Percentiles rank a stretch among this genome's conserved stretches.
phyloP scores from a whole-genome alignment of 306 rosid genomes.

The Cyamopsis tetragonoloba region DNA sequence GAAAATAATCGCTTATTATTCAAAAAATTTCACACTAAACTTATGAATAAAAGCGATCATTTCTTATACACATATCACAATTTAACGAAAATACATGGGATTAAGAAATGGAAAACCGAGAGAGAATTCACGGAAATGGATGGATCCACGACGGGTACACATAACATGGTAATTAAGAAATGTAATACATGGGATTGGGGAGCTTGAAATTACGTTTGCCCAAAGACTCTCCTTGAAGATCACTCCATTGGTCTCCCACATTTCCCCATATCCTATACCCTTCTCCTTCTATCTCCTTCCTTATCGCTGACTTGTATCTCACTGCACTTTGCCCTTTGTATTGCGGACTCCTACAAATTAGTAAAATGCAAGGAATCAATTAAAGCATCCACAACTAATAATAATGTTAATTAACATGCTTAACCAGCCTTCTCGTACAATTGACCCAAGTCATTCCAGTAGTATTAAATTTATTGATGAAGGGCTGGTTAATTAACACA shows the following conservation, averaged over 20 bases:
- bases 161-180: too few relatives aligned
- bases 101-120: too few relatives aligned
- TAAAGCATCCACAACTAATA: background rate
- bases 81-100: too few relatives aligned
- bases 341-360: conserved; percentile 35
- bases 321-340: conserved; percentile 59
- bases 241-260: conserved; percentile 96
- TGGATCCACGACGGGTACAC: too few relatives aligned
- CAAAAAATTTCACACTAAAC: too few relatives aligned
- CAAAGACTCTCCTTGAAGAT: conserved; percentile 61
- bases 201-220: conserved; percentile 78
- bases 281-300: conserved; percentile 55
- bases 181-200: conserved; percentile 91
- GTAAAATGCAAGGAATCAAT: background rate
- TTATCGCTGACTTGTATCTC: conserved; percentile 51
- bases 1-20: too few relatives aligned
- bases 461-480: background rate
- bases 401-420: background rate
- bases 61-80: too few relatives aligned
- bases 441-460: background rate
- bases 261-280: conserved; percentile 87
- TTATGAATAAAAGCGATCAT: too few relatives aligned
- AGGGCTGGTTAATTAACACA: background rate
- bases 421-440: background rate
- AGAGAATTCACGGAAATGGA: too few relatives aligned